A percentile compares a stretch with the other conserved stretches of the same genome.
These are phyloP conservation scores for Sugiyamaella novakii DNA, from an alignment of 1,139 yeast genomes.

Conservation along the genomic window DNA sequence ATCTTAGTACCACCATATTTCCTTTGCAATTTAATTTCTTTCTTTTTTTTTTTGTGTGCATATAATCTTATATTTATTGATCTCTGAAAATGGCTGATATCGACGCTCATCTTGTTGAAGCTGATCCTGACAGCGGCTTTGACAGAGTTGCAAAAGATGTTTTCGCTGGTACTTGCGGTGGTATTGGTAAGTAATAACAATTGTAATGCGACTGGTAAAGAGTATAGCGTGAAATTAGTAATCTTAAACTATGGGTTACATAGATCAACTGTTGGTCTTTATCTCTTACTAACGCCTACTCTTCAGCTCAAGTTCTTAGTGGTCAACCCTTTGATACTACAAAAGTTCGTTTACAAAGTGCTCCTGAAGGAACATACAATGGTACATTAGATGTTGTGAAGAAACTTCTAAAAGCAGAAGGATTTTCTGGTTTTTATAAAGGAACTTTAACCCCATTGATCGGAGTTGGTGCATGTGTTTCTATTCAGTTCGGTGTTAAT, in stretches of 20 bases:
- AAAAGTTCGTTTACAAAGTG: constrained; percentile 86
- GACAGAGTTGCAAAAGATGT: constrained; percentile 74
- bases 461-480: constrained; percentile 93
- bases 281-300: constrained; percentile 1
- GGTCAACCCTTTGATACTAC: constrained; percentile 97
- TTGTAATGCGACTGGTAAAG: no score
- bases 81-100: constrained; percentile 39
- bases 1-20: no score
- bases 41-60: no score
- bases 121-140: constrained; percentile 39
- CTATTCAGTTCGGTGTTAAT: constrained; percentile 85
- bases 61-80: no score
- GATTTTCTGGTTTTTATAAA: constrained; percentile 78
- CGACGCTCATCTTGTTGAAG: constrained; percentile 38
- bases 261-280: background rate
- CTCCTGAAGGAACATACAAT: constrained; percentile 71
- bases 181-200: constrained; percentile 54
- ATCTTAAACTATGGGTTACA: background rate
- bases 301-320: constrained; percentile 77
- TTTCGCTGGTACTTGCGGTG: constrained; percentile 90
- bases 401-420: constrained; percentile 71
- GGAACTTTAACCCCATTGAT: constrained; percentile 85
- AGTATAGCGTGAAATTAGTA: no score
- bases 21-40: no score
- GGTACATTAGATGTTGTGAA: constrained; percentile 79